Evolutionary conservation across 306 rosid genomes (phyloP), one percentile per base, ranked within the genome.

Genomic region (Erythrophleum fordii): DNA sequence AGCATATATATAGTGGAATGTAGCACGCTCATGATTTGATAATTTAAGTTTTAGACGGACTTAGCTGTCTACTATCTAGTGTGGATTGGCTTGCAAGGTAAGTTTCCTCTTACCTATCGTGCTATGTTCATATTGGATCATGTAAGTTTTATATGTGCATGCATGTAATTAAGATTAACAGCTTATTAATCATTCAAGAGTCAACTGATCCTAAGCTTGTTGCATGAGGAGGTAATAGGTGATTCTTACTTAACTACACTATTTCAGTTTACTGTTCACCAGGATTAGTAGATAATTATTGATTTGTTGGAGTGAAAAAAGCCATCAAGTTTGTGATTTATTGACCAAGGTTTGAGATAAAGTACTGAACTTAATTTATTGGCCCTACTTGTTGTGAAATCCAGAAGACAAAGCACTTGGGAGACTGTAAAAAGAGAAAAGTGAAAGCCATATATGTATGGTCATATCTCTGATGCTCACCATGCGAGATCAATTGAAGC

Each of bases 401-500:
- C 7, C 41, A 3, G 41, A 37, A 37, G 41, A 11, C 52, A 46
- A 46, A 42, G 13, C 13, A 12, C 3, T 12, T 46, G 18, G 0
- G 52, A 46, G 52, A 46, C 17, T 49, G 55, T 14, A 5, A 49
- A 49, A 44, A 44, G 5, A 17, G 13, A 49, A 49, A 49, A 49
- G 55, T 3, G 55, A 17, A 49, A 49, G 55, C 20, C 55, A 49
- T 46, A 44, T 12, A 26, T 11, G 4, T 2, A 14, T 9, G 12
- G 5, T 23, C 31, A 22, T 16, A 56, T 13, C 42, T 2, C 2
- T 61, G 68, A 61, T 44, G 41, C 62, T 14, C 29, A 23, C 31
- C 16, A 56, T 23, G 17, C 41, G 31, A 23, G 16, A 20, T 55
- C 8, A 75, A 82, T 69, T 78, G 81, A 82, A 75, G 82, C 83